Percentiles rank a stretch among this genome's conserved stretches.
phyloP scores from a whole-genome alignment of 495 filamentous ascomycete species.

The Sporormia fimetaria region DNA sequence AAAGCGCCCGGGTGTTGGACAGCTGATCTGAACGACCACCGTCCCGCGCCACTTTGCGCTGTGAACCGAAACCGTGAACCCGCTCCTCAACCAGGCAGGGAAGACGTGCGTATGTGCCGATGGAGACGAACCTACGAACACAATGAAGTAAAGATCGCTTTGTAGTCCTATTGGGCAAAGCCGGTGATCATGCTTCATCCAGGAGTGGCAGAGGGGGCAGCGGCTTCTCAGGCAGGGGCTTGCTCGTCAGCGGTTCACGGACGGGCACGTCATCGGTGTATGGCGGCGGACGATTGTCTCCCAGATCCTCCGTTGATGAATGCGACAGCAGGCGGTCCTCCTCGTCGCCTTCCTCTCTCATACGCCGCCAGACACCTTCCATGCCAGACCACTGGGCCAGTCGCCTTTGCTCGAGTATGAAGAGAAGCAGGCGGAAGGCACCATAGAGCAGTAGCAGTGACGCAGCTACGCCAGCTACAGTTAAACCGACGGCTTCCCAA shows the following conservation, averaged over 20 bases:
- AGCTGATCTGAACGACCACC: too few species aligned
- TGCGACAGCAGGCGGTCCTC: slow-evolving; percentile 4
- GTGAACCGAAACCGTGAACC: too few species aligned
- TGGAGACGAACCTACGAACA: too few species aligned
- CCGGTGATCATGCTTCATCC: background rate
- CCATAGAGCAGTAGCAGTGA: slow-evolving; percentile 5
- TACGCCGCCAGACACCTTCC: slow-evolving; percentile 13
- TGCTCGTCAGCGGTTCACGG: slow-evolving; percentile 13
- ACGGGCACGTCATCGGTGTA: slow-evolving; percentile 7
- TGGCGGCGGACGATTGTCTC: slow-evolving; percentile 1
- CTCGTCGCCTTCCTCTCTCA: slow-evolving; percentile 6
- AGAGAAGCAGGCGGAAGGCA: background rate
- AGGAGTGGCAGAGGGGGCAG: slow-evolving; percentile 11
- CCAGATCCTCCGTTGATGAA: slow-evolving; percentile 3
- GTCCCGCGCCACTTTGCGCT: too few species aligned
- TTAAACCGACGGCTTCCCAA: background rate
- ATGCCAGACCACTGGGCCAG: slow-evolving; percentile 12
- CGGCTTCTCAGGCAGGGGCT: slow-evolving; percentile 17
- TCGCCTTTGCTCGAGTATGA: slow-evolving; percentile 1
- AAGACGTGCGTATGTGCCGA: too few species aligned
- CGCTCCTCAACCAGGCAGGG: too few species aligned
- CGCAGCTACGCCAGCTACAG: background rate
- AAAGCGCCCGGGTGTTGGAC: too few species aligned
- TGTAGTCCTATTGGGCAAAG: too few species aligned
- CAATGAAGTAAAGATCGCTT: too few species aligned